Evolutionary conservation across 202 grass and related monocot species (phyloP).

Genomic region (Eragrostis tef): DNA sequence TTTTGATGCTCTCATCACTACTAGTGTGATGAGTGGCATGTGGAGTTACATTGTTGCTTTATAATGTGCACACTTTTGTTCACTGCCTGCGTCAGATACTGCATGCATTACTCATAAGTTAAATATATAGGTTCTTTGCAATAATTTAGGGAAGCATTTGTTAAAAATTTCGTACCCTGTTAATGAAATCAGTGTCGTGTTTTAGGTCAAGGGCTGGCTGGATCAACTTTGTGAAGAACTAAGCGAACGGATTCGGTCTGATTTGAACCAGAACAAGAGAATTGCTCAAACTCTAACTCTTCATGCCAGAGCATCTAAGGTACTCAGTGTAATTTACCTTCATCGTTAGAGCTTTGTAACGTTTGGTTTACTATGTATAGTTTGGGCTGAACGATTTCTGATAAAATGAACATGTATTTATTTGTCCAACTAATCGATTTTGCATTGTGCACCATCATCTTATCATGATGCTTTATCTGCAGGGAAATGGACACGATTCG

Average conservation of each 20-base stretch:
- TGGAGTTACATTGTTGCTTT: background rate
- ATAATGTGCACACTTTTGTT: background rate
- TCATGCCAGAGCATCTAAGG: conserved; percentile 78
- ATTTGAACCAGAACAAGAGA: conserved; percentile 88
- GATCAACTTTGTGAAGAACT: conserved; percentile 92
- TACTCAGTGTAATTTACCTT: conserved; percentile 44
- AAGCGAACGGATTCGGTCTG: conserved; percentile 79
- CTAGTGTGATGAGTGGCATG: conserved; percentile 29
- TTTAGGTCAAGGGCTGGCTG: conserved; percentile 84
- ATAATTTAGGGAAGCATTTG: background rate
- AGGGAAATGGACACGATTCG: conserved; percentile 57
- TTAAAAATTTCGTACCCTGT: conserved; percentile 18
- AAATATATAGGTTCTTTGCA: conserved; percentile 1
- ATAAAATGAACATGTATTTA: conserved; percentile 18
- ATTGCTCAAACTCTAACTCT: conserved; percentile 79
- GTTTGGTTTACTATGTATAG: background rate
- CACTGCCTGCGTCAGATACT: background rate
- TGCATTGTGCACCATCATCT: background rate
- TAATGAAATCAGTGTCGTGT: background rate
- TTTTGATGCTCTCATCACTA: background rate
- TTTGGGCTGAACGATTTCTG: background rate
- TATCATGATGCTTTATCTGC: conserved; percentile 7
- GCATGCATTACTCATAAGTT: background rate
- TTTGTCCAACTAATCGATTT: background rate
- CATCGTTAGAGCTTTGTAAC: background rate